These are phyloP conservation scores for Colletotrichum agaves DNA, from an alignment of 2,329 filamentous ascomycete genomes.

Conservation along the genomic window DNA sequence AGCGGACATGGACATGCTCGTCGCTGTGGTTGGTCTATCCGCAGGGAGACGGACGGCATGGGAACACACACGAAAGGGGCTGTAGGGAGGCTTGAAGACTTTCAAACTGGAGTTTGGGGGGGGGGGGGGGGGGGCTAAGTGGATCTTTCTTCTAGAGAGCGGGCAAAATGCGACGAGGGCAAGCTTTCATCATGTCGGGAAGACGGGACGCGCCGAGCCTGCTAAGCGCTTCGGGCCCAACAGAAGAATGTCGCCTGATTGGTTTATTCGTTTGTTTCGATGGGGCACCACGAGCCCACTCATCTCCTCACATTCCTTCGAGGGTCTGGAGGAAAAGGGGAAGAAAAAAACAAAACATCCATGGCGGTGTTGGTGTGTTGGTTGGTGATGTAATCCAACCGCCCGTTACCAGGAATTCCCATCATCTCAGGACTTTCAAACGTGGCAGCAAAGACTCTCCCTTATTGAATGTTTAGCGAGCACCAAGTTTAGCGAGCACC, in stretches of 20 bases:
- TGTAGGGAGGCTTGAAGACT: background rate
- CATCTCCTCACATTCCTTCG: background rate
- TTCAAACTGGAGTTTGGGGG: background rate
- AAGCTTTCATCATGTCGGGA: conserved; percentile 12
- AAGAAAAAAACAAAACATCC: too few relatives aligned
- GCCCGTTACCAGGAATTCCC: too few relatives aligned
- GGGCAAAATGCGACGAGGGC: conserved; percentile 1
- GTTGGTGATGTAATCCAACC: background rate
- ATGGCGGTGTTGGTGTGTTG: conserved; percentile 5
- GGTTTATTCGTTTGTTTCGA: background rate
- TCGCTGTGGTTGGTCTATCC: background rate
- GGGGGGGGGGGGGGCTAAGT: too few relatives aligned
- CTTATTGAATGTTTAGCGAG: too few relatives aligned
- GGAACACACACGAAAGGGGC: background rate
- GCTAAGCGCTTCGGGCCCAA: conserved; percentile 9
- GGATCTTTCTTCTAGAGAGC: conserved; percentile 3
- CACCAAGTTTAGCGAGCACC: too few relatives aligned
- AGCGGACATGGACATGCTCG: conserved; percentile 5
- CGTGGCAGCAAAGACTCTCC: too few relatives aligned
- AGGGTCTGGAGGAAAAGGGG: background rate
- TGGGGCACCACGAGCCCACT: conserved; percentile 7
- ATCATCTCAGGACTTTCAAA: too few relatives aligned
- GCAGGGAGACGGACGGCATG: background rate
- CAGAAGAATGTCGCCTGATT: conserved; percentile 7
- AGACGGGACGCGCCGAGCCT: conserved; percentile 8